Conservation (phyloP, 345 rosid species). For the Cardiospermum halicacabum region DNA sequence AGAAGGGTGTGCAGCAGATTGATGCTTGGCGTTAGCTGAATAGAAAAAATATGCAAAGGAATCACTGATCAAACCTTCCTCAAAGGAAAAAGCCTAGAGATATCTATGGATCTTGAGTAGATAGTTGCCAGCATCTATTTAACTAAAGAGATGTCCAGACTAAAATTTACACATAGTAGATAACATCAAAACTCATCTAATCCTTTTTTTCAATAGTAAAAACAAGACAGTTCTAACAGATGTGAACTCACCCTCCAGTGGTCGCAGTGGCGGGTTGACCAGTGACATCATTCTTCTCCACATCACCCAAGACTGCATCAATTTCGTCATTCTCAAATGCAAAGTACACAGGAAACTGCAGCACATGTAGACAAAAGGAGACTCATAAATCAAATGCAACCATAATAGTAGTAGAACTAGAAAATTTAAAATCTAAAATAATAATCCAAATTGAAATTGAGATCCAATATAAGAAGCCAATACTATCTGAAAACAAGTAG, state of each 20-base stretch:
- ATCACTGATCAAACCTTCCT: no score
- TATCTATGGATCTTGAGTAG: no score
- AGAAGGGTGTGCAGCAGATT: no score
- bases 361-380: conserved; percentile 4
- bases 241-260: conserved; percentile 81
- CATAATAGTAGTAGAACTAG: background rate
- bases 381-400: background rate
- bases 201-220: no score
- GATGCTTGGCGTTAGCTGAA: no score
- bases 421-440: background rate
- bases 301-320: conserved; percentile 68
- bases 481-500: background rate
- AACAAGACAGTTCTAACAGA: no score
- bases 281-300: conserved; percentile 74
- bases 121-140: no score
- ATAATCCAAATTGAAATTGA: background rate
- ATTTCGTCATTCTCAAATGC: conserved; percentile 89
- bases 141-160: no score
- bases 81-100: no score
- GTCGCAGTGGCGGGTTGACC: conserved; percentile 98
- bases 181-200: no score
- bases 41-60: no score
- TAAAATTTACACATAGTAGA: no score
- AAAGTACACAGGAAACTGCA: conserved; percentile 93
- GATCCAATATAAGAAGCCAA: background rate